Base-by-base conservation (phyloP, 306 rosid genomes). In the Glycine tomentella region DNA sequence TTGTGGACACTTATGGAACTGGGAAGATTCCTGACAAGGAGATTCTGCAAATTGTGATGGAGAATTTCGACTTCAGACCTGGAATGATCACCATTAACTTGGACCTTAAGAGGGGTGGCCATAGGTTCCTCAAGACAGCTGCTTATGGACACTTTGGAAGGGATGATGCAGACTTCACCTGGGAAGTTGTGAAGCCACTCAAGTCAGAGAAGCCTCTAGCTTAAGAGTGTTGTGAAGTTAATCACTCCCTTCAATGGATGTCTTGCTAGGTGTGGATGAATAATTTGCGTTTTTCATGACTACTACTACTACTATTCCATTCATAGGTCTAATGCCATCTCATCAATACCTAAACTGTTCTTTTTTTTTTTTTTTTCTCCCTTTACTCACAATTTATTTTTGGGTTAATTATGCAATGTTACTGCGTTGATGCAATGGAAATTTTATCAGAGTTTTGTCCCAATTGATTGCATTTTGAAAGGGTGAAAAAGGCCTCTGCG, bases 121-220 rank as follows among this genome's bases (percentile, higher is more conserved):
- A 90, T 11, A 90, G 99, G 85, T 96, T 96, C 84, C 86, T 93
- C 77, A 96, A 96, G 93, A 93, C 99, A 8, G 99, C 99, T 36
- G 99, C 99, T 9, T 96, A 96, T 50, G 99, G 99, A 87, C 99
- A 96, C 87, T 96, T 96, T 0, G 99, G 99, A 83, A 90, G 99
- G 90, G 98, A 96, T 38, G 99, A 93, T 74, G 77, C 98, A 1
- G 99, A 96, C 81, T 96, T 96, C 91, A 93, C 99, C 72, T 96
- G 99, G 99, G 99, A 96, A 88, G 87, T 88, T 80, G 97, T 96
- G 74, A 96, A 96, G 97, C 98, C 98, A 87, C 99, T 96, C 82
- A 90, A 96, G 88, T 90, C 94, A 93, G 98, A 96, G 84, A 92
- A 96, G 88, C 93, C 98, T 52, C 94, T 89, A 70, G 86, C 95